Evolutionary conservation across 306 rosid genomes (phyloP), one percentile per base, ranked within the genome.

Genomic region (Pueraria montana): DNA sequence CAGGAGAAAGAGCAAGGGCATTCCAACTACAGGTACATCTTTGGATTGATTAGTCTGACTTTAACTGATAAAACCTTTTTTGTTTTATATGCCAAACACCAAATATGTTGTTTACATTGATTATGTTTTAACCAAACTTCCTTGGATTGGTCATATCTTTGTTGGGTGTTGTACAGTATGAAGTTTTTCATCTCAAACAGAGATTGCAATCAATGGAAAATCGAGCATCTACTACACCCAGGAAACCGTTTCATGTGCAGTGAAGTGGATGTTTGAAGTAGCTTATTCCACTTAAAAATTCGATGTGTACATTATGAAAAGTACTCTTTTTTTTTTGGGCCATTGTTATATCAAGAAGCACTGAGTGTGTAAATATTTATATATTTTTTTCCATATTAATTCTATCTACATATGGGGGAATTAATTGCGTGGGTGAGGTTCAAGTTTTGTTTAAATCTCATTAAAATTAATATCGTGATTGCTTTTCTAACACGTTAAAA

Each of bases 171-270:
- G 23, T 65, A 63, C 88, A 95, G 97, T 97, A 91, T 11, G 98
- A 95, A 84, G 97, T 95, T 58, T 93, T 93, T 78, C 98, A 95
- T 91, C 94, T 95, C 72, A 93, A 95, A 83, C 98, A 95, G 88
- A 89, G 98, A 83, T 80, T 95, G 89, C 98, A 95, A 74, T 91
- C 98, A 0, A 89, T 95, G 89, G 98, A 95, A 86, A 95, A 87
- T 72, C 87, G 98, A 80, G 88, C 97, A 21, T 92, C 97, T 8
- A 93, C 97, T 14, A 95, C 98, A 0, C 98, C 98, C 0, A 88
- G 98, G 88, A 95, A 93, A 79, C 98, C 97, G 9, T 95, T 91
- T 87, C 88, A 95, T 74, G 93, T 88, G 43, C 91, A 89, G 81
- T 79, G 55, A 83, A 11, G 45, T 27, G 48, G 34, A 61, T 53